Conservation (phyloP, 805 yeast genomes). For the Candida jianshihensis region DNA sequence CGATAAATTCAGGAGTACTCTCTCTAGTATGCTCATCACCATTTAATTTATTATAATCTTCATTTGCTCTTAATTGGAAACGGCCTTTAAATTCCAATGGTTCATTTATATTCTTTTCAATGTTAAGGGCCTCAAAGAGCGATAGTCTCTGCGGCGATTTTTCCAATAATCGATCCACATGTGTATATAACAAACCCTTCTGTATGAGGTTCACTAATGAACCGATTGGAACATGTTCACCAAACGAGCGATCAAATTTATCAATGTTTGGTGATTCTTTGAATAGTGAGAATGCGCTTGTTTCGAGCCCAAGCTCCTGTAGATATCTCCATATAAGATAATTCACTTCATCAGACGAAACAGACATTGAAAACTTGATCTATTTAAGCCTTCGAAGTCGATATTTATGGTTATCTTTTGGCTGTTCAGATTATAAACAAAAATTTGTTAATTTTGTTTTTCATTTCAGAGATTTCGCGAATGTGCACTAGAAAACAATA, state of each 20-base stretch:
- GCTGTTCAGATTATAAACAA: too few species aligned
- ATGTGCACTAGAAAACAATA: too few species aligned
- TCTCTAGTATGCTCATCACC: slow-evolving; percentile 3
- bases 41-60: slow-evolving; percentile 2
- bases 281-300: slow-evolving; percentile 74
- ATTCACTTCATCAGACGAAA: slow-evolving; percentile 78
- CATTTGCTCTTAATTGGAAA: slow-evolving; percentile 20
- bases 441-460: too few species aligned
- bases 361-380: slow-evolving; percentile 48
- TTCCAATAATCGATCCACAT: slow-evolving; percentile 53
- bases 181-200: slow-evolving; percentile 74
- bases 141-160: slow-evolving; percentile 31
- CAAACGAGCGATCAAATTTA: slow-evolving; percentile 44
- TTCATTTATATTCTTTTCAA: slow-evolving; percentile 30
- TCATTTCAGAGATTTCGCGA: too few species aligned
- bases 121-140: slow-evolving; percentile 47
- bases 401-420: too few species aligned
- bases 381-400: too few species aligned
- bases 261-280: slow-evolving; percentile 57
- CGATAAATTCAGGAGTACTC: slow-evolving; percentile 22
- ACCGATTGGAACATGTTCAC: slow-evolving; percentile 62
- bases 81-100: slow-evolving; percentile 24
- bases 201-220: slow-evolving; percentile 77
- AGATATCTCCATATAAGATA: slow-evolving; percentile 89
- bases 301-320: slow-evolving; percentile 74